phyloP scores from a whole-genome alignment of 2,329 filamentous ascomycete species.

The Apiospora pterosperma region DNA sequence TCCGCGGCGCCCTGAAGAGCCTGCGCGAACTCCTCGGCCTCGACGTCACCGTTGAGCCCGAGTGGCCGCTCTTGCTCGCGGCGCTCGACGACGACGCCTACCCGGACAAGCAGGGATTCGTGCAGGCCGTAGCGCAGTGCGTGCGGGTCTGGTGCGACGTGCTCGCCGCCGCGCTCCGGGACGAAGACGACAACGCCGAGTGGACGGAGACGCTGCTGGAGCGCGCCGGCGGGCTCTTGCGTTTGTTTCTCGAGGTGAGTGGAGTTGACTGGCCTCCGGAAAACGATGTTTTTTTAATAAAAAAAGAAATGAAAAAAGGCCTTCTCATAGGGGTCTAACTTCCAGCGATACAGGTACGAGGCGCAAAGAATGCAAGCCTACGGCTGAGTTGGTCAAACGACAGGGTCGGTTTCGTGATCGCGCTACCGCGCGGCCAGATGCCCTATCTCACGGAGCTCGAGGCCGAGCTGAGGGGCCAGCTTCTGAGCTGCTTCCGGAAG shows the following conservation, averaged over 20 bases:
- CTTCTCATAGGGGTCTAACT: no score
- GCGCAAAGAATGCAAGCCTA: constrained; percentile 23
- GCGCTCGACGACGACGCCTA: constrained; percentile 19
- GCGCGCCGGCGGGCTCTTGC: constrained; percentile 26
- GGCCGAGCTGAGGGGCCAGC: constrained; percentile 30
- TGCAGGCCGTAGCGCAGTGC: constrained; percentile 31
- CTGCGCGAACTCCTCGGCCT: constrained; percentile 36
- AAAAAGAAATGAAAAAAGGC: no score
- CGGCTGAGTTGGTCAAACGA: constrained; percentile 34
- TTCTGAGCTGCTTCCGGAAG: constrained; percentile 33
- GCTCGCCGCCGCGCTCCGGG: constrained; percentile 34
- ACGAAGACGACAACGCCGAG: constrained; percentile 34
- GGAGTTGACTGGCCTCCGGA: no score
- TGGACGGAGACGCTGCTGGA: constrained; percentile 43
- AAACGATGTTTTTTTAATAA: no score
- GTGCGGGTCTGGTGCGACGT: constrained; percentile 37
- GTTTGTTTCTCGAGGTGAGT: constrained; percentile 34
- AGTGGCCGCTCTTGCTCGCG: constrained; percentile 15
- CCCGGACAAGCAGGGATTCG: constrained; percentile 36
- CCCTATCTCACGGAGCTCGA: constrained; percentile 30
- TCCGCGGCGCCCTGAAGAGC: constrained; percentile 28
- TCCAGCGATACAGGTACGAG: constrained; percentile 7
- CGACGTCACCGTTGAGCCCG: constrained; percentile 21
- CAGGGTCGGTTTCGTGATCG: constrained; percentile 35
- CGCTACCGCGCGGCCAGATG: constrained; percentile 30